Evolutionary conservation across 2,329 filamentous ascomycete genomes (phyloP), one percentile per base, ranked within the genome.

Genomic region (Paecilomyces niveus): DNA sequence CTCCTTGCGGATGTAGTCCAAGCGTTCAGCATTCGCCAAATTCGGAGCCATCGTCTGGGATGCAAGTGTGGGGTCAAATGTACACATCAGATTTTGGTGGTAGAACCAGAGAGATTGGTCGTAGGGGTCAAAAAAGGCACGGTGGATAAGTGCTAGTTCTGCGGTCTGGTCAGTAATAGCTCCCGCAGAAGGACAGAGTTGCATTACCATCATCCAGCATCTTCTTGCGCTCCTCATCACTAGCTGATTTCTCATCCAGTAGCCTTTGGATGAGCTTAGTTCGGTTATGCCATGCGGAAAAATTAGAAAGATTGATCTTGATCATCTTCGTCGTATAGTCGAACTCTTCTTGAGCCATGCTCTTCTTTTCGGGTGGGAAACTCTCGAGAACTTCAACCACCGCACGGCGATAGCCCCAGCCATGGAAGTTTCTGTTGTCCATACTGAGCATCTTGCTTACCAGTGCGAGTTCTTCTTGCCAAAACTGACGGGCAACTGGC

Each of bases 51-150:
- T 88, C 9, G 83, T 83, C 21, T 81, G 76, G 2, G 76, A 69
- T 13, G 78, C 75, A 13, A 71, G 77, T 54, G 75, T 77, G 67
- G 78, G 80, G 56, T 82, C 78, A 65, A 89, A 78, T 68, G 87
- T 88, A 60, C 86, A 83, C 76, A 97, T 85, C 58, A 97, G 78
- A 68, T 88, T 96, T 66, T 94, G 89, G 72, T 97, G 92, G 70
- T 99, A 97, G 74, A 95, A 96, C 92, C 94, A 99, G 5, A 97
- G 81, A 18, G 92, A 96, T 70, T 97, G 93, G 70, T 97, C 93
- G 65, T 96, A 92, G 0, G 93, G 92, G 59, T 95, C 92, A 39
- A 92, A 94, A 54, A 97, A 80, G 0, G 89, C 92, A 58, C 87
- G 83, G 57, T 88, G 86, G 26, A 96, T 87, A 51, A 90, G 78